Percentiles rank a stretch among this genome's conserved stretches.
These are phyloP conservation scores for Anthracocystis panici-leucophaei DNA, from an alignment of 1,284 basidiomycete species.

Conservation along the genomic window DNA sequence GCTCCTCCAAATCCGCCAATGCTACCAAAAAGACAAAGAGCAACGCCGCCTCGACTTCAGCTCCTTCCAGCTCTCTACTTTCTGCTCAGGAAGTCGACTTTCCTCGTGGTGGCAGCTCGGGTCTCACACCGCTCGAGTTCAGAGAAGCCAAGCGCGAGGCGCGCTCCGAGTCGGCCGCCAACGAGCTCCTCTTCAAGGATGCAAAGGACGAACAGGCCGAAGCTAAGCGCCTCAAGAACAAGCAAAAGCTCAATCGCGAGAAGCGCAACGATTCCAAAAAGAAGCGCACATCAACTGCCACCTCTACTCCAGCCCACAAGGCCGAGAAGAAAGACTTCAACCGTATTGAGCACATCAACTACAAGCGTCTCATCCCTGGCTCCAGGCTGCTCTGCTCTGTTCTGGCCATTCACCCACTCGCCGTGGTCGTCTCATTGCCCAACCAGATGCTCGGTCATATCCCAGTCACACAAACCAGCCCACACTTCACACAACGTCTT, in stretches of 20 bases:
- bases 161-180: conserved; percentile 79
- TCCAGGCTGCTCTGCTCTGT: conserved; percentile 90
- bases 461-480: conserved; percentile 93
- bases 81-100: conserved; percentile 78
- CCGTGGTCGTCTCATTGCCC: conserved; percentile 90
- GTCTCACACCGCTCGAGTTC: conserved; percentile 89
- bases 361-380: conserved; percentile 88
- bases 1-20: conserved; percentile 29
- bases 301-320: conserved; percentile 6
- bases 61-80: conserved; percentile 42
- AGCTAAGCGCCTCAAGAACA: conserved; percentile 49
- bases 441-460: conserved; percentile 95
- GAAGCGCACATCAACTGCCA: conserved; percentile 42
- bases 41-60: conserved; percentile 12
- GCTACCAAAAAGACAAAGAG: conserved; percentile 36
- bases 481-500: conserved; percentile 79
- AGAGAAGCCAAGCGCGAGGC: conserved; percentile 87
- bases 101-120: conserved; percentile 82
- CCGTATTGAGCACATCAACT: conserved; percentile 91
- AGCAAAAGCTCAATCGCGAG: conserved; percentile 56
- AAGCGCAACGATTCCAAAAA: conserved; percentile 68
- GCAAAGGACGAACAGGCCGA: conserved; percentile 36
- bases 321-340: conserved; percentile 71
- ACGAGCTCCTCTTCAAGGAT: conserved; percentile 77
- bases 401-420: conserved; percentile 86